Evolutionary conservation across 2,329 filamentous ascomycete species (phyloP), one percentile per base, ranked within the genome.

Genomic region (Mycocentrospora acerina): DNA sequence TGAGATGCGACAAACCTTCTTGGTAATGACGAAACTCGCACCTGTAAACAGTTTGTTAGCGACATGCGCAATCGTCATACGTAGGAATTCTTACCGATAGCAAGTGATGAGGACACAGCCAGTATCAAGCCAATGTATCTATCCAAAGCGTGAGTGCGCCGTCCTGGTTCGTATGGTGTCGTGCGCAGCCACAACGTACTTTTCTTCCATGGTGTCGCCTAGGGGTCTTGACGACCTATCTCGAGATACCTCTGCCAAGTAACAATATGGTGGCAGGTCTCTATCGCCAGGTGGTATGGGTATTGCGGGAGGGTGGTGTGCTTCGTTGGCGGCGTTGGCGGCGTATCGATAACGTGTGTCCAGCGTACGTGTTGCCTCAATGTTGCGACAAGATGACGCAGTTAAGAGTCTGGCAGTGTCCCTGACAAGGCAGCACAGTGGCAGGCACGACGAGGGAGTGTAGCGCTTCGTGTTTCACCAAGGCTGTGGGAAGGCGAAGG

Each of bases 21-120:
- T 98, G 32, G 94, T 98, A 61, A 98, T 96, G 55, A 98, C 91
- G 70, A 98, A 98, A 79, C 90, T 95, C 35, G 88, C 90, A 17
- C 3, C 22, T 15, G 15, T 17, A 35, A 24, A 7, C 12, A 16
- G 14, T n/a, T 14, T 10, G 9, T 13, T 22, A 22, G 19, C 19
- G 19, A 22, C 9, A 22, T 22, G 19, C 19, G 19, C 19, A 9
- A 22, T 9, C 30, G 16, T 19, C 2, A 3, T 13, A n/a, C 15
- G 14, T 11, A 11, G 17, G 30, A 15, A 16, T 19, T 36, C 58
- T 32, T 55, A 65, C 64, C 66, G 37, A 69, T 69, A 29, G 64
- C 64, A 27, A 69, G 52, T 35, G 67, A 69, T n/a, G 66, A 68
- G 35, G 60, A 60, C 40, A 70, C 51, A 38, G 67, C 67, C 53